Evolutionary conservation across 83 land plant species (phyloP), one percentile per base, ranked within the genome.

Genomic region (Thuja plicata): DNA sequence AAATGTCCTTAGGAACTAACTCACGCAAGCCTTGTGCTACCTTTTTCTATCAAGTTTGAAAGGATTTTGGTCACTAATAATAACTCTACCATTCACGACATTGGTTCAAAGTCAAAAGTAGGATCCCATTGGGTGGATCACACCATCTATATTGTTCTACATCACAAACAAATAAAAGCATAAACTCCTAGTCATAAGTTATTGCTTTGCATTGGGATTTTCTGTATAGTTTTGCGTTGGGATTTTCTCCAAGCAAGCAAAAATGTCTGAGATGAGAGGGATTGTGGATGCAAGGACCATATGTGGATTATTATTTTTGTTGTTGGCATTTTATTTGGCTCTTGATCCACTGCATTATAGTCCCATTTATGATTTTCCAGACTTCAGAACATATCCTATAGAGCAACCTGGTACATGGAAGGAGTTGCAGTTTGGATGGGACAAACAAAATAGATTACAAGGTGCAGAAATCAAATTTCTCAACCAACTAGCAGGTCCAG

Each of bases 401-500:
- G 86, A 85, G 37, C 35, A 32, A 21, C 86, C 86, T 15, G 54
- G 54, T 32, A 40, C 46, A 21, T 40, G n/a, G 46, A 19, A 79
- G n/a, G 54, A 32, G 21, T 15, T 32, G 86, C 46, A 46, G 17
- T 84, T 46, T 32, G 35, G 30, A 27, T 48, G 86, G 86, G 86
- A 84, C 32, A 6, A 46, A 8, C 21, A 50, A n/a, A 84, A 84
- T 45, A 46, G 16, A 30, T 74, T 90, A 66, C 89, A 92, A 43
- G 52, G 43, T 34, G 78, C 95, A 8, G 89, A 89, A 73, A 45
- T 92, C 55, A 48, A 37, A 37, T 71, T 86, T 73, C 54, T 32
- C 57, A 88, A 55, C 73, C 87, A 91, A 45, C 24, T 91, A 52
- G 41, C 80, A 50, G 96, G 96, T 6, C 96, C 96, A 15, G 96